Conservation (phyloP, 140 eudicot species). For the Oenanthe javanica region DNA sequence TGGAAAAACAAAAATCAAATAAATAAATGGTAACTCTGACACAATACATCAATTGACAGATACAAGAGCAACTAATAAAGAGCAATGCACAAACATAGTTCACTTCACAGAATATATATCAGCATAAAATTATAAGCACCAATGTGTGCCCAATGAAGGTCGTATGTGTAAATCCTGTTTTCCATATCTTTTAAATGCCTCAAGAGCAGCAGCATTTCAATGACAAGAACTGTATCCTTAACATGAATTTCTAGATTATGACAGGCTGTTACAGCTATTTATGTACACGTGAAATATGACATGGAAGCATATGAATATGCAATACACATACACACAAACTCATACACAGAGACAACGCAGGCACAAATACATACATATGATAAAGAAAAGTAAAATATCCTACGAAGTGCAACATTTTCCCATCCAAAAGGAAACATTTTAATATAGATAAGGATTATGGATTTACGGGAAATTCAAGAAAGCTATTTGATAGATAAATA, state of each 20-base stretch:
- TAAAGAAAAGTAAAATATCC: background rate
- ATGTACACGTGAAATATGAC: background rate
- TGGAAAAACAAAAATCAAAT: slow-evolving; percentile 1
- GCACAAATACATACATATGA: background rate
- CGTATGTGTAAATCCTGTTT: background rate
- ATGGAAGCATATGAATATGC: background rate
- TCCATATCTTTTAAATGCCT: background rate
- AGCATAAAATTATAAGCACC: too few relatives aligned
- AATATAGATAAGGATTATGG: background rate
- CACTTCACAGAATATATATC: background rate
- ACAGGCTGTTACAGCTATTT: background rate
- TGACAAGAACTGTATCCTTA: background rate
- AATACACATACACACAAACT: background rate
- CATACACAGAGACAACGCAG: background rate
- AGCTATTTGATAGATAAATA: background rate
- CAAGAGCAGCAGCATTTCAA: background rate
- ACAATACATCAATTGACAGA: background rate
- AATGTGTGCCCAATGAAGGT: background rate
- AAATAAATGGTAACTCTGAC: background rate
- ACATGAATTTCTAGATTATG: background rate
- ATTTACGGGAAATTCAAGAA: background rate
- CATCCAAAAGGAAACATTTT: background rate
- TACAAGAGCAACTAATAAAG: background rate
- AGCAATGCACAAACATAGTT: background rate
- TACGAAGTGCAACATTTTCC: background rate